These are phyloP conservation scores for Solanum sitiens DNA, from an alignment of 257 asterid genomes.

Conservation along the genomic window DNA sequence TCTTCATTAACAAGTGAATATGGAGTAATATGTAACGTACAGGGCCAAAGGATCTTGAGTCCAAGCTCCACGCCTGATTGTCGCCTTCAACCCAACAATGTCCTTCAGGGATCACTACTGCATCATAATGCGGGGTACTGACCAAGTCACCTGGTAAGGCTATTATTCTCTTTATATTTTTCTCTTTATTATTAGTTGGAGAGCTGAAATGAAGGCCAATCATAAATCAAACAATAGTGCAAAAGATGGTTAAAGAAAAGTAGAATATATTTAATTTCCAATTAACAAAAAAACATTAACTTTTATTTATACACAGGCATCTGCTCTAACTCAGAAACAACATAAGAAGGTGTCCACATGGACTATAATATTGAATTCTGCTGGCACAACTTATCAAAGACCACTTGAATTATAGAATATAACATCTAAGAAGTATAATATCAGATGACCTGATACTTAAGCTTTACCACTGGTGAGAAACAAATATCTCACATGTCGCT, in stretches of 20 bases:
- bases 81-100: conserved; percentile 98
- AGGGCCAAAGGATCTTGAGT: conserved; percentile 78
- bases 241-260: neutral
- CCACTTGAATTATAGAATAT: neutral
- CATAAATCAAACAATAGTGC: neutral
- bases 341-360: neutral
- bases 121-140: conserved; percentile 30
- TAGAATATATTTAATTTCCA: neutral
- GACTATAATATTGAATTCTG: neutral
- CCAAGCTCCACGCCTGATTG: conserved; percentile 60
- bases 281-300: neutral
- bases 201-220: conserved; percentile 34
- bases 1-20: neutral
- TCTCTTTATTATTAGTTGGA: conserved; percentile 53
- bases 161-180: conserved; percentile 58
- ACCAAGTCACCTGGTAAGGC: conserved; percentile 88
- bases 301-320: neutral
- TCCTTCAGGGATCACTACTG: conserved; percentile 64
- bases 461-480: neutral
- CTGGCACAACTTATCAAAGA: neutral
- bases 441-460: neutral
- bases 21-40: conserved; percentile 21
- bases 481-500: neutral
- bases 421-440: neutral
- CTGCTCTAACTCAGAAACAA: neutral